Base-by-base conservation (phyloP, 139 green algal genomes). In the Limnomonas spitsbergensis region DNA sequence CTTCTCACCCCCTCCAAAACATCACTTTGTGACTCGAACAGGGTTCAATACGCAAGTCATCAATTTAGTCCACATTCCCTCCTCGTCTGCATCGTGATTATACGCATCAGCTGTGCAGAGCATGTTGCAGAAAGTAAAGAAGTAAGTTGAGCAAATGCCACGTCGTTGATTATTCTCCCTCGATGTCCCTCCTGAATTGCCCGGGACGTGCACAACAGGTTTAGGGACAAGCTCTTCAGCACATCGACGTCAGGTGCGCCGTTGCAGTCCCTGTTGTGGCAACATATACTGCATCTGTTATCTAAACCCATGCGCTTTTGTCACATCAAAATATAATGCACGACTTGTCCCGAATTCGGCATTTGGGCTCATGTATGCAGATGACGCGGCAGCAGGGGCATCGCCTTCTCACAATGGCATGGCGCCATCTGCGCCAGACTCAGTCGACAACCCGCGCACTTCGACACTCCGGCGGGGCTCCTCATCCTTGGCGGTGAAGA, bases 41-140 rank as follows among this genome's bases (percentile, higher is more conserved):
- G n/a, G n/a, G n/a, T n/a, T n/a, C n/a, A n/a, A n/a, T n/a, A n/a
- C n/a, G n/a, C n/a, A n/a, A n/a, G n/a, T n/a, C n/a, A n/a, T n/a
- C n/a, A n/a, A n/a, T n/a, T n/a, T n/a, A n/a, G n/a, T n/a, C n/a
- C n/a, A n/a, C n/a, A n/a, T n/a, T n/a, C n/a, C n/a, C n/a, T n/a
- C n/a, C n/a, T n/a, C n/a, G n/a, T n/a, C n/a, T n/a, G n/a, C n/a
- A n/a, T n/a, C n/a, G n/a, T n/a, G n/a, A n/a, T n/a, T n/a, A n/a
- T n/a, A n/a, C n/a, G n/a, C n/a, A n/a, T n/a, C n/a, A n/a, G n/a
- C n/a, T n/a, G n/a, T n/a, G n/a, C n/a, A n/a, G n/a, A n/a, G n/a
- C 47, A 72, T 72, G 61, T 72, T 72, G 9, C 61, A 72, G 61
- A 72, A 72, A 37, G 61, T 72, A 7, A 72, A 72, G 61, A 34